Evolutionary conservation across 192 early-diverging fungal species (phyloP).

Genomic region (Entomortierella parvispora): DNA sequence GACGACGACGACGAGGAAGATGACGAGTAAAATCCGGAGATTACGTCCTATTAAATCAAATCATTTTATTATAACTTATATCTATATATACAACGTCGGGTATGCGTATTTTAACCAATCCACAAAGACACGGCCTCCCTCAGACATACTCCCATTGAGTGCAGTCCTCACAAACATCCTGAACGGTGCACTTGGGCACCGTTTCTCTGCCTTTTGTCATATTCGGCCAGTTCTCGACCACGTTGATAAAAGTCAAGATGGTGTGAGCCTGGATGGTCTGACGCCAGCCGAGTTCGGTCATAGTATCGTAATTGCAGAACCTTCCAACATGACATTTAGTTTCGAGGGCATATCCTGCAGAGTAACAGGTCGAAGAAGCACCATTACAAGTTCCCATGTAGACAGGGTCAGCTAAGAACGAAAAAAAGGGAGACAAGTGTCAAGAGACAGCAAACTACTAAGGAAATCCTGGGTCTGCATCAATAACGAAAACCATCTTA

Average conservation of each 20-base stretch:
- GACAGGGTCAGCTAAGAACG: conserved; percentile 77
- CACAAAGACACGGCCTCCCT: not conserved
- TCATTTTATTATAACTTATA: too few species aligned
- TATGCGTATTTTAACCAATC: too few species aligned
- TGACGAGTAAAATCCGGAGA: too few species aligned
- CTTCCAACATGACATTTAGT: conserved; percentile 85
- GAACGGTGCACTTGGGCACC: conserved; percentile 30
- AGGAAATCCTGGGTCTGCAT: too few species aligned
- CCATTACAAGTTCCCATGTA: conserved; percentile 87
- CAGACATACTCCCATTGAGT: conserved; percentile 76
- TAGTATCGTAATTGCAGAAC: conserved; percentile 70
- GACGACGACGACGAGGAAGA: too few species aligned
- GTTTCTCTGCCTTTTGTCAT: conserved; percentile 24
- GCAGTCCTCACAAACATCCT: conserved; percentile 78
- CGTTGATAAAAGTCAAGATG: conserved; percentile 76
- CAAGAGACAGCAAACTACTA: too few species aligned
- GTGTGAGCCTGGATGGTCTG: conserved; percentile 78
- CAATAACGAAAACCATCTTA: too few species aligned
- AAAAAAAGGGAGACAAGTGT: not conserved
- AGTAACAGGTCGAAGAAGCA: conserved; percentile 16
- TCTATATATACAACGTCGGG: too few species aligned
- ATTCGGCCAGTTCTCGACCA: conserved; percentile 46
- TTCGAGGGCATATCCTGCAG: conserved; percentile 52
- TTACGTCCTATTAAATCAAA: too few species aligned
- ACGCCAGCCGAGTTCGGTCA: conserved; percentile 67